Base-by-base conservation (phyloP, 2,329 filamentous ascomycete species). In the Nothophaeocryptopus gaeumannii region DNA sequence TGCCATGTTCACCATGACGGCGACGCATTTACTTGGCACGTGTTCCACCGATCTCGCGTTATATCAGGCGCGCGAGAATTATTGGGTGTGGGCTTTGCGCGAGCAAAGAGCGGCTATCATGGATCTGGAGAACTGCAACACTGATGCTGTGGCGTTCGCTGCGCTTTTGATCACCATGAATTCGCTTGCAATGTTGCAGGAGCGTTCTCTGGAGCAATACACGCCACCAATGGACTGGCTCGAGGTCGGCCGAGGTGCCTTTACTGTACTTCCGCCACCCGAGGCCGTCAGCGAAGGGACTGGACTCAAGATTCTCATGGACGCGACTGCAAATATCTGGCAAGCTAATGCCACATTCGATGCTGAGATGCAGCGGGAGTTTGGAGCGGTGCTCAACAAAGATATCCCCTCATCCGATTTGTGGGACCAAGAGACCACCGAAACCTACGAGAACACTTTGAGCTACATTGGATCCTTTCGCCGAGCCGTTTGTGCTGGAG, bases 181-280 rank as follows among this genome's bases (percentile, higher is more conserved):
- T 29, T 58, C 65, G 4, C 59, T 67, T 20, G 60, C 58, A 3
- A 59, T 61, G 39, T 53, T 67, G 2, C 60, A 63, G 34, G 63
- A 67, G 34, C 60, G 65, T 1, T 45, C 31, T 26, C 34, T 63
- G 11, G 51, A 55, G 12, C 61, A 56, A 9, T 69, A 68, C 47
- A 50, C 51, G 1, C 64, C 64, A 9, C 66, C 66, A 2, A 56
- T 63, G 8, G 60, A 67, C 33, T 67, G 65, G 66, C 47, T 69
- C 9, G 59, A 61, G n/a, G 56, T 67, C 39, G 61, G 63, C 4
- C 51, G 55, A 39, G 62, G 63, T 9, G 56, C 59, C 13, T 59
- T 54, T 13, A 59, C 60, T 5, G 58, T 68, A 30, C 58, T 65
- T 38, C 56, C 56, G 14, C 47, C 54, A 20, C 57, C 55, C 8